Evolutionary conservation across 2,329 filamentous ascomycete genomes (phyloP), one percentile per base, ranked within the genome.

Genomic region (Xylaria sp.): DNA sequence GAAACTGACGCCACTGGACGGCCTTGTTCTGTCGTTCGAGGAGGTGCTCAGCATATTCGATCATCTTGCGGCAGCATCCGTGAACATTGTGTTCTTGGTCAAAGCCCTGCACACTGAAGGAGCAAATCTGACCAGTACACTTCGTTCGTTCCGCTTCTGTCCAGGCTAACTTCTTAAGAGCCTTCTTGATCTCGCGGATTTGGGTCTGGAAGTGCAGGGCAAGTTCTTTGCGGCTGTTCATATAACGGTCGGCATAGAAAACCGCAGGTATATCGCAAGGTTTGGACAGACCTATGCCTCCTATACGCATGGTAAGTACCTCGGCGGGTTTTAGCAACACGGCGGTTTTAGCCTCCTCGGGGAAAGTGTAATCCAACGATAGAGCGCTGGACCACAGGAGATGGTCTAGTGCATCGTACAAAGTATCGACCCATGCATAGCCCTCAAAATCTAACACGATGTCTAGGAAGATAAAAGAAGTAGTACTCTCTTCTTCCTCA

Each of bases 211-310:
- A 85, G 7, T 81, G 79, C 9, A 82, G 69, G 15, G 86, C 83
- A 61, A 85, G 82, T 11, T 84, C 78, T 63, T 82, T 83, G 15
- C 83, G 81, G 11, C 73, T 77, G 57, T 80, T 78, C 60, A 86
- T 76, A 66, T 88, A 89, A n/a, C 81, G 83, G 74, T 88, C 86
- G 0, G 85, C 83, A 71, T 87, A 88, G 69, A 87, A 83, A 13
- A 83, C 77, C 49, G 79, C 77, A 6, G 87, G 87, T 40, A 89
- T 83, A 3, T 87, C 84, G 49, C 87, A 79, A 2, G 80, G 80
- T 53, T 82, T 81, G 7, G 78, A 74, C 4, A 83, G 78, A 1
- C 82, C 83, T 4, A 81, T 78, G 2, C 80, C 80, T 17, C 79
- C 78, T 13, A 88, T 74, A 51, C 82, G 81, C 44, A 88, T 79